A percentile compares a stretch with the other conserved stretches of the same genome.
Evolutionary conservation across 1,139 yeast genomes (phyloP).

Genomic region (Fermentozyma sake): DNA sequence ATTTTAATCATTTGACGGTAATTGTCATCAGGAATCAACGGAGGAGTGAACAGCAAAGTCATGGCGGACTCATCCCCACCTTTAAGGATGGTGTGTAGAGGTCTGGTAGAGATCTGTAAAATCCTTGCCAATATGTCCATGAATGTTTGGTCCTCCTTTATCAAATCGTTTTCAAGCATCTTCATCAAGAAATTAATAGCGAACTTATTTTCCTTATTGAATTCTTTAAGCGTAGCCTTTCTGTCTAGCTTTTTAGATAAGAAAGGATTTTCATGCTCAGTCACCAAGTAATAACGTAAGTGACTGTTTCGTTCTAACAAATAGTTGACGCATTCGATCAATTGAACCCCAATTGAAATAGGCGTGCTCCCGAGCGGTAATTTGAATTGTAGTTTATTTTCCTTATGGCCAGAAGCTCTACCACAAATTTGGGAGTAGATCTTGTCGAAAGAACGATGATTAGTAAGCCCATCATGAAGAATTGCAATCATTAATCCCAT

Average conservation of each 20-base stretch:
- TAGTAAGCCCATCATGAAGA: slow-evolving; percentile 67
- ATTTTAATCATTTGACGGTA: slow-evolving; percentile 63
- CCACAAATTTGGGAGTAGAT: slow-evolving; percentile 56
- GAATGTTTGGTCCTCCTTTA: slow-evolving; percentile 68
- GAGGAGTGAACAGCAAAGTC: slow-evolving; percentile 50
- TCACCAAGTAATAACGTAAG: slow-evolving; percentile 69
- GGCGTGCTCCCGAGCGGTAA: slow-evolving; percentile 67
- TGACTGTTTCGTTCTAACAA: slow-evolving; percentile 67
- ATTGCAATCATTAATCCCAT: slow-evolving; percentile 64
- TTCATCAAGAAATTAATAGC: slow-evolving; percentile 70
- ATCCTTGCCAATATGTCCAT: slow-evolving; percentile 76
- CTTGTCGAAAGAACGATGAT: slow-evolving; percentile 58
- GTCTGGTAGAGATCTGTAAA: slow-evolving; percentile 72
- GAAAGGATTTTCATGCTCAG: slow-evolving; percentile 71
- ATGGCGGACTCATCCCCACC: slow-evolving; percentile 15
- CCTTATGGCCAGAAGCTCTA: slow-evolving; percentile 16
- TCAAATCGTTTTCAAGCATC: slow-evolving; percentile 57
- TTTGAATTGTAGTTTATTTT: slow-evolving; percentile 18
- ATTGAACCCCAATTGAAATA: slow-evolving; percentile 67
- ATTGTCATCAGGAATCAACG: slow-evolving; percentile 61
- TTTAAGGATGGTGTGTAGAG: slow-evolving; percentile 50
- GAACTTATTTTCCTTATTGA: slow-evolving; percentile 49
- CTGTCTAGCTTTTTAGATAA: slow-evolving; percentile 42
- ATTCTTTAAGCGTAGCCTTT: slow-evolving; percentile 27
- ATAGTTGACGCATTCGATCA: slow-evolving; percentile 70